phyloP scores from a whole-genome alignment of 2,329 filamentous ascomycete genomes.

The Aquanectria penicillioides region DNA sequence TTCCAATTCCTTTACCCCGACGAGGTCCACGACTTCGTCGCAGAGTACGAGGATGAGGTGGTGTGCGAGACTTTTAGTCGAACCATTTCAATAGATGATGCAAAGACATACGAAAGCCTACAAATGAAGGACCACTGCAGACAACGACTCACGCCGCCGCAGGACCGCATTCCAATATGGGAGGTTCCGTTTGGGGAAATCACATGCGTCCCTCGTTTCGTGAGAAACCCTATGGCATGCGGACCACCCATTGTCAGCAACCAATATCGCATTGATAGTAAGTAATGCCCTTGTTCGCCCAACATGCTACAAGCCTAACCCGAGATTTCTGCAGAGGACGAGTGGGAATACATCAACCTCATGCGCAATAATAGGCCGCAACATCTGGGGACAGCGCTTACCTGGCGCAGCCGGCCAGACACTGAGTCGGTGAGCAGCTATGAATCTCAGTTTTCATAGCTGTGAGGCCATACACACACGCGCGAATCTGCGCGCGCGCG shows the following conservation, averaged over 20 bases:
- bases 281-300: constrained; percentile 1
- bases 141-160: constrained; percentile 24
- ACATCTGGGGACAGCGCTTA: constrained; percentile 8
- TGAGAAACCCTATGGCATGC: constrained; percentile 24
- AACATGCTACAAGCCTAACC: background rate
- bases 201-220: constrained; percentile 22
- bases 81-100: constrained; percentile 29
- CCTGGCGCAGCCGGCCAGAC: background rate
- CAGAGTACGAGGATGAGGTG: constrained; percentile 31
- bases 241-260: constrained; percentile 30
- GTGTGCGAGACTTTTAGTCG: constrained; percentile 25
- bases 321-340: constrained; percentile 1
- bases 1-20: constrained; percentile 25
- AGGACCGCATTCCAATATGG: constrained; percentile 19
- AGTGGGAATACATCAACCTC: constrained; percentile 27
- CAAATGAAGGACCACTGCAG: constrained; percentile 28
- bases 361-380: constrained; percentile 28
- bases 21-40: constrained; percentile 27
- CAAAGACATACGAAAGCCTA: constrained; percentile 25
- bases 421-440: background rate
- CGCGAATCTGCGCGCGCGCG: too few species aligned
- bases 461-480: background rate
- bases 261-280: constrained; percentile 19
- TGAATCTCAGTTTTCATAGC: background rate
- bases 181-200: constrained; percentile 18